These are phyloP conservation scores for Spathaspora boniae DNA, from an alignment of 805 yeast genomes.

Conservation along the genomic window DNA sequence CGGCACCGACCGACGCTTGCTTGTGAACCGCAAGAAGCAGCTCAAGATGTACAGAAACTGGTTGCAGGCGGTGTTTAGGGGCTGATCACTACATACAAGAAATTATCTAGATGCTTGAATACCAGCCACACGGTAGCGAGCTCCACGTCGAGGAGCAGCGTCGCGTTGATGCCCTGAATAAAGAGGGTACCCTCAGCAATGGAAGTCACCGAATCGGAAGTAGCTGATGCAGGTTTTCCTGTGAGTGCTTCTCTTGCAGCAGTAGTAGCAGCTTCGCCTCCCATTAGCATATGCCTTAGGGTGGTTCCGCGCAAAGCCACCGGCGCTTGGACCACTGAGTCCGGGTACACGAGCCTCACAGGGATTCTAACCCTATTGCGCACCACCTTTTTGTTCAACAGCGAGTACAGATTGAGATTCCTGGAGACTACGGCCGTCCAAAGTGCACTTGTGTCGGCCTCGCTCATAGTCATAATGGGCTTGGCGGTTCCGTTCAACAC, in stretches of 20 bases:
- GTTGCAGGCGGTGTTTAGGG: conserved; percentile 86
- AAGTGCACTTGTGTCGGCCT: conserved; percentile 51
- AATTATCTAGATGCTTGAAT: conserved; percentile 35
- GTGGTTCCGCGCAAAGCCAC: too few species aligned
- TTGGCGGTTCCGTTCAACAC: conserved; percentile 76
- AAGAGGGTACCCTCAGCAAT: conserved; percentile 20
- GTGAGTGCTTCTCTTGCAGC: conserved; percentile 9
- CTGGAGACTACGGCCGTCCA: conserved; percentile 50
- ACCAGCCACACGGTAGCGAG: conserved; percentile 26
- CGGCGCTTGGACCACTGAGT: conserved; percentile 30
- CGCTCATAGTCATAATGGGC: conserved; percentile 73
- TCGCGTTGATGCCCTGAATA: conserved; percentile 31
- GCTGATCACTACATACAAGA: conserved; percentile 27
- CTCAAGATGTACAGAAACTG: conserved; percentile 95
- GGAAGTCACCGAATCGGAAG: too few species aligned
- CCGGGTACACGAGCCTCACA: conserved; percentile 42
- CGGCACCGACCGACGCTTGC: conserved; percentile 84
- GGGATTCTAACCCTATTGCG: conserved; percentile 43
- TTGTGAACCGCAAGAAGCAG: conserved; percentile 89
- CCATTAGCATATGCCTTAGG: conserved; percentile 6
- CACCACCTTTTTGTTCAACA: conserved; percentile 23
- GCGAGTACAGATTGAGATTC: conserved; percentile 25
- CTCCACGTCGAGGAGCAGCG: conserved; percentile 11
- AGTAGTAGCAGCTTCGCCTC: conserved; percentile 2
- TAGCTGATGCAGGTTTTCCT: too few species aligned